phyloP scores from a whole-genome alignment of 768 basidiomycete species.

The Fomitopsis pulvina region DNA sequence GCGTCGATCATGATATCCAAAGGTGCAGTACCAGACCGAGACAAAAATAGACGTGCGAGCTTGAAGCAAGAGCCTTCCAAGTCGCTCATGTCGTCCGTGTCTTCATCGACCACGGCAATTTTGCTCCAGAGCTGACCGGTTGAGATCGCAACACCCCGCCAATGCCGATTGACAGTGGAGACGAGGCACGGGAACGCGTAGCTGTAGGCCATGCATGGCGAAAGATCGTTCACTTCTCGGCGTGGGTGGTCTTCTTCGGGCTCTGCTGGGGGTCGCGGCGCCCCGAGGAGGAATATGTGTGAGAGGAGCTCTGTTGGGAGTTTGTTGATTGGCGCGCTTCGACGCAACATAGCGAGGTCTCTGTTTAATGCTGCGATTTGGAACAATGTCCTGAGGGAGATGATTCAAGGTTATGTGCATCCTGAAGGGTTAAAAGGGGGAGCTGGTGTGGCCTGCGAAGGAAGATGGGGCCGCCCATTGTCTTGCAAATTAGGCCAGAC shows the following conservation, averaged over 20 bases:
- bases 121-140: conserved; percentile 51
- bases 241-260: conserved; percentile 7
- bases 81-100: conserved; percentile 7
- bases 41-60: conserved; percentile 9
- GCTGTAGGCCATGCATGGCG: conserved; percentile 9
- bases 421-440: background rate
- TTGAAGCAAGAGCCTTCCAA: background rate
- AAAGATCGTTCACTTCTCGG: background rate
- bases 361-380: background rate
- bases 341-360: background rate
- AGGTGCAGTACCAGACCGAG: conserved; percentile 41
- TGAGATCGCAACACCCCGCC: conserved; percentile 43
- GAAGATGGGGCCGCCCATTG: background rate
- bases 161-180: conserved; percentile 43
- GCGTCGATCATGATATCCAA: conserved; percentile 54
- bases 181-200: conserved; percentile 37
- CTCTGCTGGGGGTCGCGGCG: conserved; percentile 24
- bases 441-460: background rate
- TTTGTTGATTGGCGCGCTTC: conserved; percentile 12
- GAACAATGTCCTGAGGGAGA: background rate
- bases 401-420: background rate
- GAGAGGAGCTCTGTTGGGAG: conserved; percentile 55
- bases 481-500: background rate
- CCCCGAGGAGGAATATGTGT: conserved; percentile 46
- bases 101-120: conserved; percentile 37